phyloP scores from a whole-genome alignment of 345 rosid genomes.

The Euphorbia peplus region DNA sequence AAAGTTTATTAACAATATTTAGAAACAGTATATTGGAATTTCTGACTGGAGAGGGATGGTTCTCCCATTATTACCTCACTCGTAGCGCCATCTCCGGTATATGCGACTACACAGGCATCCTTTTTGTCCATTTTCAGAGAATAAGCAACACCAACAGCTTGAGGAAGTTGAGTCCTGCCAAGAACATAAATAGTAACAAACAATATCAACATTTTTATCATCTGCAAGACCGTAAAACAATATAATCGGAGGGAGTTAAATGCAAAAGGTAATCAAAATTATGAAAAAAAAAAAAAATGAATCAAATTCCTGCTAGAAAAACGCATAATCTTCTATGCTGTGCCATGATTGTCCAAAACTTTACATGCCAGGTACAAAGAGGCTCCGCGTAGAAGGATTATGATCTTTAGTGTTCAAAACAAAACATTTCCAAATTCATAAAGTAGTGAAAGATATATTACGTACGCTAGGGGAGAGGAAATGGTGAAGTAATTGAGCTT shows the following conservation, averaged over 20 bases:
- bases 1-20: neutral
- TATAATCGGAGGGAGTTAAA: neutral
- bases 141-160: conserved; percentile 86
- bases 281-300: too few species aligned
- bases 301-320: neutral
- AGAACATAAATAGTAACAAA: too few species aligned
- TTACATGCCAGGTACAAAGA: too few species aligned
- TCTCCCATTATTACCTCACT: conserved; percentile 51
- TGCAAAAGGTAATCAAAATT: too few species aligned
- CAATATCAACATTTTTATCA: neutral
- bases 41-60: neutral
- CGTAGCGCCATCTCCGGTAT: conserved; percentile 74
- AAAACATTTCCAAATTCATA: too few species aligned
- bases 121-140: conserved; percentile 80
- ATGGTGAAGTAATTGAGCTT: conserved; percentile 48
- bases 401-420: too few species aligned
- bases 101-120: conserved; percentile 70
- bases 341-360: too few species aligned
- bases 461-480: conserved; percentile 59
- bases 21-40: conserved; percentile 3
- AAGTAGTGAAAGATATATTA: conserved; percentile 23
- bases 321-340: too few species aligned
- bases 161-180: conserved; percentile 72
- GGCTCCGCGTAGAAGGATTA: neutral
- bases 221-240: neutral